phyloP scores from a whole-genome alignment of 805 yeast species.

The Lipomyces starkeyi region DNA sequence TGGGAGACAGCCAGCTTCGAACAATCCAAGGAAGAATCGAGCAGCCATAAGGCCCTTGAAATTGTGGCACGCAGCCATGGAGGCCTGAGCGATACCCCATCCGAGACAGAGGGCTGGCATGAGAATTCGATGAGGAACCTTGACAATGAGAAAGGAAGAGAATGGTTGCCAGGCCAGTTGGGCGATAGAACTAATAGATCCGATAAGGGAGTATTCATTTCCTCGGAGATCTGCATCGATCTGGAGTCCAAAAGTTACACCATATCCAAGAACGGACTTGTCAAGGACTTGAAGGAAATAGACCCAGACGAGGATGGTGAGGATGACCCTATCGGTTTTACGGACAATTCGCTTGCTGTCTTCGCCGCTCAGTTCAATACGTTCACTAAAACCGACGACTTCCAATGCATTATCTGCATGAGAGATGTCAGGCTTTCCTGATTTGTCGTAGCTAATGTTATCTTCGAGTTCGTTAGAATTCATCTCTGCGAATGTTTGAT shows the following conservation, averaged over 20 bases:
- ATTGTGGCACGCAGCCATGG: slow-evolving; percentile 51
- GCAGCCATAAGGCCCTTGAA: slow-evolving; percentile 54
- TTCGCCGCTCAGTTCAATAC: not conserved
- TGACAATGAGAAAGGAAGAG: slow-evolving; percentile 44
- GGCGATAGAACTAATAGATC: slow-evolving; percentile 54
- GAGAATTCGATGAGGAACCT: slow-evolving; percentile 45
- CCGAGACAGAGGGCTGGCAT: slow-evolving; percentile 44
- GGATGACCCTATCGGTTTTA: slow-evolving; percentile 6
- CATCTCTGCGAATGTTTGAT: too few species aligned
- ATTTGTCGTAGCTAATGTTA: not conserved
- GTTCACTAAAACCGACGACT: not conserved
- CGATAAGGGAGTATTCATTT: slow-evolving; percentile 52
- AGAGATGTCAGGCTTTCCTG: not conserved
- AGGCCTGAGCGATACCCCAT: slow-evolving; percentile 55
- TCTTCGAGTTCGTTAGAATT: not conserved
- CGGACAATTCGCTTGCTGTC: not conserved
- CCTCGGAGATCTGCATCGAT: slow-evolving; percentile 51
- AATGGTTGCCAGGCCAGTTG: slow-evolving; percentile 55
- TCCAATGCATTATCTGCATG: not conserved
- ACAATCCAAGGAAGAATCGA: slow-evolving; percentile 54
- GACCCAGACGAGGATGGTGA: slow-evolving; percentile 8
- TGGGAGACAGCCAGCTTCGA: slow-evolving; percentile 58
- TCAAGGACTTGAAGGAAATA: slow-evolving; percentile 2
- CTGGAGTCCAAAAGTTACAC: slow-evolving; percentile 39
- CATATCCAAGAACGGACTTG: slow-evolving; percentile 1